These are phyloP conservation scores for Penicillium expansum DNA, from an alignment of 2,329 filamentous ascomycete genomes.

Conservation along the genomic window DNA sequence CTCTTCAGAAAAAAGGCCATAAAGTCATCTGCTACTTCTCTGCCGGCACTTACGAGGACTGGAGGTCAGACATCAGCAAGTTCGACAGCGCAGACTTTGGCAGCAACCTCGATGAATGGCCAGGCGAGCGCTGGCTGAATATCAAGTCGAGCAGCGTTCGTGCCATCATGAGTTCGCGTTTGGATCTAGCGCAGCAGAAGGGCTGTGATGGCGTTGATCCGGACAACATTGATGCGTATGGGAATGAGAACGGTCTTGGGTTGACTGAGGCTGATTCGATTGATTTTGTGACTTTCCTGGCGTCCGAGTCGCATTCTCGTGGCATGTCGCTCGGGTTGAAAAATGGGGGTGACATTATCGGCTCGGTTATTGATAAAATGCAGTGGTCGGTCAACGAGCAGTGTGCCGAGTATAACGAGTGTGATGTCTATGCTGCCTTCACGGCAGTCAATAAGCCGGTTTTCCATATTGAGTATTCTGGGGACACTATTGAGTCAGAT, in stretches of 20 bases:
- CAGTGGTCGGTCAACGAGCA: constrained; percentile 70
- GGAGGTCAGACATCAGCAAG: constrained; percentile 56
- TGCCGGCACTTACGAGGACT: constrained; percentile 66
- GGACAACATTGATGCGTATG: constrained; percentile 67
- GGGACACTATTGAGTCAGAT: background rate
- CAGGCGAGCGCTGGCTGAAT: constrained; percentile 65
- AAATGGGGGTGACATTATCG: constrained; percentile 63
- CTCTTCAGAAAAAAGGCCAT: constrained; percentile 52
- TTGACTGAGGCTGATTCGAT: constrained; percentile 59
- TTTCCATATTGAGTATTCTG: constrained; percentile 70
- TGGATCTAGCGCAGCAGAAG: constrained; percentile 59
- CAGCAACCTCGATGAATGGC: constrained; percentile 61
- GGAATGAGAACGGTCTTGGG: constrained; percentile 64
- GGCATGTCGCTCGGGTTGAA: constrained; percentile 66
- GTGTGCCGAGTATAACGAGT: constrained; percentile 62
- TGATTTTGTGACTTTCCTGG: constrained; percentile 60
- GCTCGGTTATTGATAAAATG: constrained; percentile 50
- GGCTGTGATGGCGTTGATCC: constrained; percentile 69
- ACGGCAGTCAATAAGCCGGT: constrained; percentile 63
- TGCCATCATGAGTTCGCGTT: constrained; percentile 60
- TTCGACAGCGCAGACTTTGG: constrained; percentile 60
- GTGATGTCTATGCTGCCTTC: constrained; percentile 57
- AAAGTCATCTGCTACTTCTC: constrained; percentile 75
- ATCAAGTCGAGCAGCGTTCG: constrained; percentile 57
- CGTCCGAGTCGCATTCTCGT: constrained; percentile 51